phyloP scores from a whole-genome alignment of 164 flowering plant genomes.

The Hamamelis virginiana region DNA sequence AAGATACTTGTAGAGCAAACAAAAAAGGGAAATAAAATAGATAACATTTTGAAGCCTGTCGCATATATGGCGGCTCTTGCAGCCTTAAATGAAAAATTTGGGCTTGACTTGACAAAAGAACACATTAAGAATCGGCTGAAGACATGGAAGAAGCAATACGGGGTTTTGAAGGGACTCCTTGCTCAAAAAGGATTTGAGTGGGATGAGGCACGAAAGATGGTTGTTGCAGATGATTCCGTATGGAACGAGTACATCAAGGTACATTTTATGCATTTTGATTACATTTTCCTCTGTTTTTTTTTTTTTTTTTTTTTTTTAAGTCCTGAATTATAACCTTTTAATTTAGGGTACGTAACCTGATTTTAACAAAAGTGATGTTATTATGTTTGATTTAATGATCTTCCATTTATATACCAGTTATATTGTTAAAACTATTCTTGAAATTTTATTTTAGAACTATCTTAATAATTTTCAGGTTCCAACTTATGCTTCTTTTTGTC shows the following conservation, averaged over 20 bases:
- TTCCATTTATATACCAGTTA: too few relatives aligned
- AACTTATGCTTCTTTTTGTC: too few relatives aligned
- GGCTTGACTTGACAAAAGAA: slow-evolving; percentile 13
- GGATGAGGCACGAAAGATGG: slow-evolving; percentile 17
- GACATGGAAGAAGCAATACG: slow-evolving; percentile 24
- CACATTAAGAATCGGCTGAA: slow-evolving; percentile 18
- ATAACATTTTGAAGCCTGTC: slow-evolving; percentile 6
- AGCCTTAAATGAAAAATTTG: slow-evolving; percentile 17
- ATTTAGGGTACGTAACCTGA: too few relatives aligned
- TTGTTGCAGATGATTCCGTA: slow-evolving; percentile 16
- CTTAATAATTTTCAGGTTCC: too few relatives aligned
- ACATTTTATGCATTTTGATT: background rate
- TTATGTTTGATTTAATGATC: too few relatives aligned
- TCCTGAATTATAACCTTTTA: too few relatives aligned
- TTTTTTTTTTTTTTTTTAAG: too few relatives aligned
- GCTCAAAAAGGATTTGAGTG: slow-evolving; percentile 16
- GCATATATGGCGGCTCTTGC: slow-evolving; percentile 5
- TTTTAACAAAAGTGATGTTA: too few relatives aligned
- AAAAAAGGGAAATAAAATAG: slow-evolving; percentile 9
- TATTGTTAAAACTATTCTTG: too few relatives aligned
- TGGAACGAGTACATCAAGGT: slow-evolving; percentile 22
- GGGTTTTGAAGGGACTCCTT: slow-evolving; percentile 20
- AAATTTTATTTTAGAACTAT: too few relatives aligned
- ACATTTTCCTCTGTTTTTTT: too few relatives aligned
- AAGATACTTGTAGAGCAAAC: slow-evolving; percentile 16